Evolutionary conservation across 75 land plant genomes (phyloP), one percentile per base, ranked within the genome.

Genomic region (Chamaecyparis obtusa): DNA sequence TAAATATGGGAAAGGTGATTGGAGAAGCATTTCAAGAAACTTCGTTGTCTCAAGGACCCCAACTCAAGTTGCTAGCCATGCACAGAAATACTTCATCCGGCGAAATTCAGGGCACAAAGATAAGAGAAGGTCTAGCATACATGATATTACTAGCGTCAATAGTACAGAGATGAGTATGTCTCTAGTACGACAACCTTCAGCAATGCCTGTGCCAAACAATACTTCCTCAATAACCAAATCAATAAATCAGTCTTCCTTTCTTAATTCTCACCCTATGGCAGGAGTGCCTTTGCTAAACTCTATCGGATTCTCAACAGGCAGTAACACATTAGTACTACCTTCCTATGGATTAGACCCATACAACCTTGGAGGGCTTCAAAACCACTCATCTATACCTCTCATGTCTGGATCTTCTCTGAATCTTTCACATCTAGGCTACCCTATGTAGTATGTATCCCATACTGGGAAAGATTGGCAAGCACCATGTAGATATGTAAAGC

Each of bases 41-140:
- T 95, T 91, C 88, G 97, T 95, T 5, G 88, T 95, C 15, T 91
- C 96, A 9, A 91, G 96, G 60, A 95, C 97, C 76, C 98, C 98
- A 11, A 94, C 98, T 11, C 98, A 96, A 89, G 98, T 96, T 64
- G 98, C 98, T 32, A 96, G 98, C 87, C 98, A 96, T 80, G 98
- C 96, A 4, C 96, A 96, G 85, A 96, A 96, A 87, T 95, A 95
- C 86, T 95, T 95, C 90, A 95, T 95, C 33, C 87, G 96, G 13
- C 74, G 91, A 83, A 95, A 89, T 85, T 94, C 96, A 48, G 90
- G 92, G 91, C 92, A 94, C 92, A 90, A 92, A 87, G 97, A 95
- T 60, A 91, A 93, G 85, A 88, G 94, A 56, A 87, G 97, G 24
- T 91, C 95, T 14, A 94, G 96, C 89, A 95, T 95, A 86, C 97